Evolutionary conservation across 2,329 filamentous ascomycete genomes (phyloP), one percentile per base, ranked within the genome.

Genomic region (Chrysoporthe austroafricana): DNA sequence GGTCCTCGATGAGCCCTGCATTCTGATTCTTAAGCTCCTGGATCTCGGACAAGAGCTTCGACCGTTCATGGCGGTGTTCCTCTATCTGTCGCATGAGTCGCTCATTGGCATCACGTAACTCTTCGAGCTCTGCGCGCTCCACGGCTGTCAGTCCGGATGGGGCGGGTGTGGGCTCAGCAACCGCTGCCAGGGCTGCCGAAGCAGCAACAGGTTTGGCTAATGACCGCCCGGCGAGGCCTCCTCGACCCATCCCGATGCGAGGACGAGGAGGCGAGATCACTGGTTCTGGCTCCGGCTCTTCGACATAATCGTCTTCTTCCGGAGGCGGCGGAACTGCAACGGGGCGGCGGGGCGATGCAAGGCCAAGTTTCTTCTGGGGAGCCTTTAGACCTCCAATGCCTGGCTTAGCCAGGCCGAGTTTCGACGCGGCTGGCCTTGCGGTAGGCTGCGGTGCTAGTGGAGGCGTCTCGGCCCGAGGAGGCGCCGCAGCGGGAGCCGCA

Each of bases 1-100:
- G 95, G 74, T 98, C 95, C 79, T 99, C 96, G 70, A 99, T 99
- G 44, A 99, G 84, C 71, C 96, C 91, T 34, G 96, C 96, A 75
- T 99, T 99, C 77, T 97, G 93, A 74, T 97, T 96, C 80, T 97
- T 96, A 42, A 99, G 86, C 79, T 98, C 96, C 73, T 95, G 91
- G 54, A 98, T 91, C 77, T 97, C 93, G 0, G 93, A 96, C 69
- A 89, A 86, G 61, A 97, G 86, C 74, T 91, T 94, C 67, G 90
- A 88, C 70, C 93, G 90, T 76, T 97, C 95, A 59, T 92, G 88
- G 65, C 93, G 88, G 73, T 94, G 83, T 57, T 97, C 94, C 64
- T 97, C 93, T 11, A 90, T 88, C 71, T 93, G 88, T 66, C 89
- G 88, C 32, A 87, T 83, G 5, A 97, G 83, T 42, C 91, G 86